Conservation (phyloP, 2,329 filamentous ascomycete genomes). For the Aureobasidium mangrovei region DNA sequence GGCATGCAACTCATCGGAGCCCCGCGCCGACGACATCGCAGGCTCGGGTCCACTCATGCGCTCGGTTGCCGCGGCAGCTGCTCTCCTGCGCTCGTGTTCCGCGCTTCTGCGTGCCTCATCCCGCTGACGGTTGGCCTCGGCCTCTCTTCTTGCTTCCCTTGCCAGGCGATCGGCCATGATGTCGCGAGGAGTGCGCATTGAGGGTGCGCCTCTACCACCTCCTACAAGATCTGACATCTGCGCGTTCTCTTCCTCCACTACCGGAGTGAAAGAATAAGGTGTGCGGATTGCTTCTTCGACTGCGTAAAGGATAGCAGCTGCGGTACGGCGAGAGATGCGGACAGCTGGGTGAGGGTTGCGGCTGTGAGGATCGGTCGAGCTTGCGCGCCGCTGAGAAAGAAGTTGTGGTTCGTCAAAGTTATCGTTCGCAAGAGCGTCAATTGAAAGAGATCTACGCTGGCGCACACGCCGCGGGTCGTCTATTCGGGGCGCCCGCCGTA, state of each 20-base stretch:
- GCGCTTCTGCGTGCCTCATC: constrained; percentile 25
- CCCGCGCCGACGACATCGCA: background rate
- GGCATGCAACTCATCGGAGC: background rate
- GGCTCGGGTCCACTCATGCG: background rate
- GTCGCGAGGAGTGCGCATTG: constrained; percentile 72
- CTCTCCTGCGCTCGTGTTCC: constrained; percentile 33
- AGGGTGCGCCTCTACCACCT: constrained; percentile 29
- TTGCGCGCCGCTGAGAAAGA: constrained; percentile 25
- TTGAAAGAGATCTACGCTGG: constrained; percentile 35
- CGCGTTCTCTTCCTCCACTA: constrained; percentile 79
- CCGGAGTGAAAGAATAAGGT: constrained; percentile 73
- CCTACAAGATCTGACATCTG: constrained; percentile 80
- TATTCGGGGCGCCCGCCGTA: constrained; percentile 46
- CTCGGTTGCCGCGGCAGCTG: background rate
- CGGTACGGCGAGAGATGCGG: constrained; percentile 73
- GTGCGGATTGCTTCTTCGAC: constrained; percentile 83
- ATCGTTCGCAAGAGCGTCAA: constrained; percentile 30
- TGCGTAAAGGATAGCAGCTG: constrained; percentile 83
- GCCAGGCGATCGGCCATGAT: constrained; percentile 84
- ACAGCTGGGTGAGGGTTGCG: constrained; percentile 45
- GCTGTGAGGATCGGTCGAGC: constrained; percentile 22
- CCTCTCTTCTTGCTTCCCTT: constrained; percentile 63
- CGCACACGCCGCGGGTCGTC: constrained; percentile 34
- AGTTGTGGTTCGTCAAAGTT: constrained; percentile 15
- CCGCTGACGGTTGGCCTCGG: constrained; percentile 33